A percentile compares a stretch with the other conserved stretches of the same genome.
Conservation (phyloP, 768 basidiomycete genomes). For the Russula foetens region DNA sequence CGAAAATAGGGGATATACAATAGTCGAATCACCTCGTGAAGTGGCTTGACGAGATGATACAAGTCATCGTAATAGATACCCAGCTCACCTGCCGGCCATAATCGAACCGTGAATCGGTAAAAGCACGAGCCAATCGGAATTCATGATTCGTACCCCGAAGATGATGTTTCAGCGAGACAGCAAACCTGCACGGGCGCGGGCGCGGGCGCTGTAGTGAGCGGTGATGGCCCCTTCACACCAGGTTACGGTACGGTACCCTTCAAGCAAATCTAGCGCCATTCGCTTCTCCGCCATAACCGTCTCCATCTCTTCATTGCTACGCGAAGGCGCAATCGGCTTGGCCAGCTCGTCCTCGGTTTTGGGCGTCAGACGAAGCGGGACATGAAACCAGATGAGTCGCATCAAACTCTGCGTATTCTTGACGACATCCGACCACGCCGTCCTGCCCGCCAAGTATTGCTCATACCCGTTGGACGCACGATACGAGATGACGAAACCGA, state of each 20-base stretch:
- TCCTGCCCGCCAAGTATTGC: slow-evolving; percentile 51
- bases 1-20: not conserved
- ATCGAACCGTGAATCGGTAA: not conserved
- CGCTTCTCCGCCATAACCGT: slow-evolving; percentile 55
- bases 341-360: slow-evolving; percentile 33
- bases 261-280: slow-evolving; percentile 48
- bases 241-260: slow-evolving; percentile 32
- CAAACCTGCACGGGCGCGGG: slow-evolving; percentile 34
- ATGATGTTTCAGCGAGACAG: slow-evolving; percentile 54
- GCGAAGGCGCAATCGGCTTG: slow-evolving; percentile 25
- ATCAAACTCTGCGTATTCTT: slow-evolving; percentile 40
- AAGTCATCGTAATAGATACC: slow-evolving; percentile 58
- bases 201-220: no score
- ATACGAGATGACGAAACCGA: slow-evolving; percentile 50
- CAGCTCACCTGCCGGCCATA: slow-evolving; percentile 36
- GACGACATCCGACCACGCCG: slow-evolving; percentile 50
- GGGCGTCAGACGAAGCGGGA: slow-evolving; percentile 40
- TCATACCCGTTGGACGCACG: slow-evolving; percentile 48
- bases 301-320: slow-evolving; percentile 35
- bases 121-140: not conserved
- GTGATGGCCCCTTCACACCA: no score
- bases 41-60: slow-evolving; percentile 45
- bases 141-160: slow-evolving; percentile 31
- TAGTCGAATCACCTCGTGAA: slow-evolving; percentile 39
- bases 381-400: slow-evolving; percentile 55